Evolutionary conservation across 2,329 filamentous ascomycete species (phyloP).

Genomic region (Penicillium sp.): DNA sequence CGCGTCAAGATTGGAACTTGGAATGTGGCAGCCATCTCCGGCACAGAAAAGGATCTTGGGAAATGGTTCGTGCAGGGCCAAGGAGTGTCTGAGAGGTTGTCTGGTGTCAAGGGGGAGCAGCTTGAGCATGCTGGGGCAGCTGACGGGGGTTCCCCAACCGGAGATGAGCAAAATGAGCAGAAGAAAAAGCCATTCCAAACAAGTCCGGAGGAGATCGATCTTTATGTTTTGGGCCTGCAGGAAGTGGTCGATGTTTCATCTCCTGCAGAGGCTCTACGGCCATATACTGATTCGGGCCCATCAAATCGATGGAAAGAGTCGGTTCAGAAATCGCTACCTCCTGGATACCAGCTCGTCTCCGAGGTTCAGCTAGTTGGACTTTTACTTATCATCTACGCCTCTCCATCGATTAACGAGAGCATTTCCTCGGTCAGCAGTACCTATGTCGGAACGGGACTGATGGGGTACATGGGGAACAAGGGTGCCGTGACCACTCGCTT

Average conservation of each 20-base stretch:
- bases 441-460: conserved; percentile 81
- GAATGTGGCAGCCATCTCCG: conserved; percentile 86
- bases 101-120: conserved; percentile 45
- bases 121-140: conserved; percentile 15
- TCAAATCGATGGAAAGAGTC: conserved; percentile 79
- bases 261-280: conserved; percentile 73
- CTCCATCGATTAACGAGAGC: conserved; percentile 70
- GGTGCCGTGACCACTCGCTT: conserved; percentile 81
- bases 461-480: conserved; percentile 96
- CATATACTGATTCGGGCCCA: conserved; percentile 70
- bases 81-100: conserved; percentile 65
- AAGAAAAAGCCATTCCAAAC: conserved; percentile 42
- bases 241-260: conserved; percentile 87
- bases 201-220: conserved; percentile 65
- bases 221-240: conserved; percentile 89
- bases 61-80: conserved; percentile 83
- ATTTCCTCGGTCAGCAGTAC: conserved; percentile 80
- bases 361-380: conserved; percentile 86
- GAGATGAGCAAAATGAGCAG: conserved; percentile 45
- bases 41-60: conserved; percentile 82
- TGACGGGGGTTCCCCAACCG: conserved; percentile 16
- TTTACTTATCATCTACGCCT: conserved; percentile 80
- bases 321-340: conserved; percentile 70
- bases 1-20: conserved; percentile 89
- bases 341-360: conserved; percentile 73